Base-by-base conservation (phyloP, 2,329 filamentous ascomycete genomes). In the Hymenoscyphus fructigenus region DNA sequence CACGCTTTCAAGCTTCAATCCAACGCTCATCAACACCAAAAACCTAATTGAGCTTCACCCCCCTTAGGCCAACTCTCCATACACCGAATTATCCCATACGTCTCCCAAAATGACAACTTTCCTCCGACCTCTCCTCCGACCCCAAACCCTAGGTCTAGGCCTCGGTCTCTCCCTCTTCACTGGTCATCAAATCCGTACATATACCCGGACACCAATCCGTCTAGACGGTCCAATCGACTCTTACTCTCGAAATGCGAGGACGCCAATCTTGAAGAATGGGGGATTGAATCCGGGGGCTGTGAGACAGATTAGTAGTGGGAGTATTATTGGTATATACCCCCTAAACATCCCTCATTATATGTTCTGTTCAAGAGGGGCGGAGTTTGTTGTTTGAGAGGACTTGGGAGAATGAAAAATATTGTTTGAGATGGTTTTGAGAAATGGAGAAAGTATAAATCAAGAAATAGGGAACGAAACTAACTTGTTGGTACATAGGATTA, bases 161-260 rank as follows among this genome's bases (percentile, higher is more conserved):
- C 69, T 79, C 15, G 76, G 78, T 4, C 67, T 79, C 17, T 72
- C 75, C 1, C 50, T 62, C n/a, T 63, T 79, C 61, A 71, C 76
- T 60, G 72, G 74, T 3, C 72, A 74, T 61, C 67, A 76, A 23
- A 67, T 72, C 15, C 61, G 72, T 23, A 10, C n/a, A 26, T 23
- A 20, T 9, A 69, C 72, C 57, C 73, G 74, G 62, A 63, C 65
- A 26, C 76, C 77, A 5, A 56, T 76, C 28, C 73, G 73, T 26
- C 68, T 78, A 36, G 76, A 79, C 57, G 63, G 65, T 53, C 64
- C 72, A 10, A 28, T 66, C 3, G 44, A 68, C 28, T 68, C 71
- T 23, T 70, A 71, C 61, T 57, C 32, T 47, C 62, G 41, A 9
- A 71, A 78, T 83, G 68, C 71, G 1, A 50, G 67, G 41, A 67